A percentile compares a stretch with the other conserved stretches of the same genome.
phyloP scores from a whole-genome alignment of 306 rosid species.

The Rosa lucieae region DNA sequence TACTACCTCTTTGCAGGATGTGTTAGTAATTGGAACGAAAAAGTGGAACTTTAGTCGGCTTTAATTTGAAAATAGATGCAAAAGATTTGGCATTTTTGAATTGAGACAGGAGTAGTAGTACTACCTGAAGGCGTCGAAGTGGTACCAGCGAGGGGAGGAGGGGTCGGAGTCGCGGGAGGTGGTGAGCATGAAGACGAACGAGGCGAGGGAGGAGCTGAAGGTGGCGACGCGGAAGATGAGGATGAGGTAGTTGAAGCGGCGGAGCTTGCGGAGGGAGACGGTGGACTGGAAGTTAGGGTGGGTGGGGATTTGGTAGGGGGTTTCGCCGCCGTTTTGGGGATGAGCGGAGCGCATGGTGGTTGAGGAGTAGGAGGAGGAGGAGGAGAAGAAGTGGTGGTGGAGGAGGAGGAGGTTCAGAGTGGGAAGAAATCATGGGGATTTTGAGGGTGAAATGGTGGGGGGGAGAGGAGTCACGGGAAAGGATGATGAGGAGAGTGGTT shows the following conservation, averaged over 20 bases:
- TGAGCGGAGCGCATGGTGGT: slow-evolving; percentile 51
- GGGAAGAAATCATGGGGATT: slow-evolving; percentile 18
- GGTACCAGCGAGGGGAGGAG: slow-evolving; percentile 76
- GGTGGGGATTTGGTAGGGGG: neutral
- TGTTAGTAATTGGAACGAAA: too few species aligned
- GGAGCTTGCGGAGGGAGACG: slow-evolving; percentile 78
- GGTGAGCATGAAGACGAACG: slow-evolving; percentile 89
- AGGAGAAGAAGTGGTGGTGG: neutral
- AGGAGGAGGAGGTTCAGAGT: neutral
- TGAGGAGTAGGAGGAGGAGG: neutral
- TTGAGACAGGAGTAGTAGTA: neutral
- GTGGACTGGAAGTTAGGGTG: slow-evolving; percentile 73
- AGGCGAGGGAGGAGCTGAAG: slow-evolving; percentile 75
- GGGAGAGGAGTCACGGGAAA: slow-evolving; percentile 38
- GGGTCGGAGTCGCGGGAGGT: slow-evolving; percentile 50
- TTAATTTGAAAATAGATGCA: neutral
- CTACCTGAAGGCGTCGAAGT: slow-evolving; percentile 91
- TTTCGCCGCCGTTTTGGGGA: slow-evolving; percentile 40
- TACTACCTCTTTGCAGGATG: neutral
- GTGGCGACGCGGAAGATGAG: slow-evolving; percentile 73
- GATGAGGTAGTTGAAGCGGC: slow-evolving; percentile 77
- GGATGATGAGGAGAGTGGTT: slow-evolving; percentile 27
- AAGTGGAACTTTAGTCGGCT: too few species aligned
- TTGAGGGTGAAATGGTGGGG: neutral
- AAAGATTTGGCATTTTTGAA: neutral